phyloP scores from a whole-genome alignment of 306 rosid species.

The Glycyrrhiza uralensis region DNA sequence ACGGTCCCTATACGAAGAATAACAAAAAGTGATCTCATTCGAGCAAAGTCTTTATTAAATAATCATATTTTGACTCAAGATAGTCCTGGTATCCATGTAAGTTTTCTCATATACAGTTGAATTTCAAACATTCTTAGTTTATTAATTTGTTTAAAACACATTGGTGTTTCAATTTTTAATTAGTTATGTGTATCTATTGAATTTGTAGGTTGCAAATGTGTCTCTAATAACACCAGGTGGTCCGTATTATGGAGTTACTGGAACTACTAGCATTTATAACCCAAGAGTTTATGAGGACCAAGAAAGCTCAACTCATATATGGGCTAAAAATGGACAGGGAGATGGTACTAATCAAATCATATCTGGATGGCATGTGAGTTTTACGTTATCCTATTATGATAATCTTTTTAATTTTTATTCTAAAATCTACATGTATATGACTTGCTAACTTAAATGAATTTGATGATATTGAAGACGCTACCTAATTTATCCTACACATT shows the following conservation, averaged over 20 bases:
- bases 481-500: not conserved
- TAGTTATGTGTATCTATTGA: not conserved
- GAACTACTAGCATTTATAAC: not conserved
- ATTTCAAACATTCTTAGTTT: not conserved
- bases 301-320: not conserved
- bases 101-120: not conserved
- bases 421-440: not conserved
- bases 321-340: not conserved
- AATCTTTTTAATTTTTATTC: not conserved
- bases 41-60: not conserved
- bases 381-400: not conserved
- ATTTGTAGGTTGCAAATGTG: not conserved
- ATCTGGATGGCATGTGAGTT: slow-evolving; percentile 20
- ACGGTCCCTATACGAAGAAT: not conserved
- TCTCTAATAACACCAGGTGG: fast-evolving
- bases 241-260: not conserved
- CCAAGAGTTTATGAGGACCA: not conserved
- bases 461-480: not conserved
- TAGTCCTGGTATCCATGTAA: not conserved
- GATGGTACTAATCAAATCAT: not conserved
- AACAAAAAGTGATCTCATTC: not conserved
- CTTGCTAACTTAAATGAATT: not conserved
- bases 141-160: not conserved
- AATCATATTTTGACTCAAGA: not conserved
- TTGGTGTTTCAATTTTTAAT: not conserved